Percentiles rank a stretch among this genome's conserved stretches.
Evolutionary conservation across 495 filamentous ascomycete genomes (phyloP).

Genomic region (Penicillium pancosmium): DNA sequence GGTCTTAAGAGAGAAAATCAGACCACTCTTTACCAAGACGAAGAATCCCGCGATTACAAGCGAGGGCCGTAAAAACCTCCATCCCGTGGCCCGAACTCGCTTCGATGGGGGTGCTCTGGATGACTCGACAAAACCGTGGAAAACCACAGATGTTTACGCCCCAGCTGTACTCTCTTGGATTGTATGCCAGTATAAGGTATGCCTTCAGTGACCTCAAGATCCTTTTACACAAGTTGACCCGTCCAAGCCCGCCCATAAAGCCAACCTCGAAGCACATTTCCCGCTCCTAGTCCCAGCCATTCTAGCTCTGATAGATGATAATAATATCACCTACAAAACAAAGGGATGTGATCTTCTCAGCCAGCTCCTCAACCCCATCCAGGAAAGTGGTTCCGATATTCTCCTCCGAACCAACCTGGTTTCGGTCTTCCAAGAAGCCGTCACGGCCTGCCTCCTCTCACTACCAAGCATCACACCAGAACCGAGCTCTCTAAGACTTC

Average conservation of each 20-base stretch:
- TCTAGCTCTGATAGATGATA: conserved; percentile 77
- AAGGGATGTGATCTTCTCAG: conserved; percentile 63
- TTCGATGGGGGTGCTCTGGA: conserved; percentile 52
- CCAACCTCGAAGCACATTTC: conserved; percentile 61
- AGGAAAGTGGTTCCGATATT: conserved; percentile 47
- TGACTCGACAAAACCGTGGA: conserved; percentile 70
- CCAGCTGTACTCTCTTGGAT: conserved; percentile 70
- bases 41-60: conserved; percentile 63
- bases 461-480: conserved; percentile 81
- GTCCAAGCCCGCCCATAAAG: conserved; percentile 28
- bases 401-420: conserved; percentile 74
- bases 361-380: conserved; percentile 62
- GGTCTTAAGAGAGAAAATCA: conserved; percentile 56
- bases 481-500: conserved; percentile 64
- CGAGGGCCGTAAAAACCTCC: conserved; percentile 61
- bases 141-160: conserved; percentile 60
- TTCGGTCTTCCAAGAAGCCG: conserved; percentile 76
- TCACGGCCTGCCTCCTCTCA: conserved; percentile 71
- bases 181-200: conserved; percentile 48
- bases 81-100: conserved; percentile 44
- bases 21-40: conserved; percentile 71
- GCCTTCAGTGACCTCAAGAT: neutral
- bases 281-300: conserved; percentile 82
- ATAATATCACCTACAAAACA: conserved; percentile 54
- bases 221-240: conserved; percentile 9